These are phyloP conservation scores for Suhomyces bolitotheri DNA, from an alignment of 1,139 yeast species.

Conservation along the genomic window DNA sequence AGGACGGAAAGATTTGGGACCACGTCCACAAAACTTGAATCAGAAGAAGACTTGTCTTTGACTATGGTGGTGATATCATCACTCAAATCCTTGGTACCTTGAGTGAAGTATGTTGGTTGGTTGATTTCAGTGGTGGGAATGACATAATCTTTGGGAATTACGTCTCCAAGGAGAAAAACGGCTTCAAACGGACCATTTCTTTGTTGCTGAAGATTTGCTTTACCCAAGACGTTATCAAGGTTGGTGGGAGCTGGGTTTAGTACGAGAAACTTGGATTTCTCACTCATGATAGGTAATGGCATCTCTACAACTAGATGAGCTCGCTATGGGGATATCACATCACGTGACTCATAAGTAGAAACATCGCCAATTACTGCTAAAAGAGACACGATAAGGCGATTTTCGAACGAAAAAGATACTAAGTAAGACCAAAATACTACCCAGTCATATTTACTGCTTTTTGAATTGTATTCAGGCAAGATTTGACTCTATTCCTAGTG, in stretches of 20 bases:
- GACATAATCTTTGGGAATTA: constrained; percentile 20
- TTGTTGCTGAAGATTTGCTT: constrained; percentile 49
- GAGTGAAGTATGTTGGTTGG: constrained; percentile 33
- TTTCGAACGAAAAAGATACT: too few relatives aligned
- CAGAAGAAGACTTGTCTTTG: not conserved
- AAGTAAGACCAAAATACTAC: too few relatives aligned
- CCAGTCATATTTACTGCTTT: too few relatives aligned
- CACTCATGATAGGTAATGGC: constrained; percentile 5
- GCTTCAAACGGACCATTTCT: constrained; percentile 69
- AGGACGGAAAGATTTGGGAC: constrained; percentile 23
- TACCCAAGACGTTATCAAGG: constrained; percentile 43
- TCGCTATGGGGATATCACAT: not conserved
- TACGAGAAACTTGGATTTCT: constrained; percentile 39
- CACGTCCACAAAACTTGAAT: constrained; percentile 19
- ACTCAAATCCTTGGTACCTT: constrained; percentile 23
- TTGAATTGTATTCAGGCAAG: too few relatives aligned
- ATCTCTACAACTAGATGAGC: not conserved
- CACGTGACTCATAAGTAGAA: too few relatives aligned
- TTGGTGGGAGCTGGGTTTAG: constrained; percentile 48
- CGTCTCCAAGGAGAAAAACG: constrained; percentile 54
- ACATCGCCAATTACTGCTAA: too few relatives aligned
- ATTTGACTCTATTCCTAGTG: too few relatives aligned
- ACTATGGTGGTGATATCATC: constrained; percentile 2
- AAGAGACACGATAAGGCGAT: too few relatives aligned
- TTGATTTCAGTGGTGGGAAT: constrained; percentile 24